phyloP scores from a whole-genome alignment of 768 basidiomycete genomes.

The Trametes cinnabarina region DNA sequence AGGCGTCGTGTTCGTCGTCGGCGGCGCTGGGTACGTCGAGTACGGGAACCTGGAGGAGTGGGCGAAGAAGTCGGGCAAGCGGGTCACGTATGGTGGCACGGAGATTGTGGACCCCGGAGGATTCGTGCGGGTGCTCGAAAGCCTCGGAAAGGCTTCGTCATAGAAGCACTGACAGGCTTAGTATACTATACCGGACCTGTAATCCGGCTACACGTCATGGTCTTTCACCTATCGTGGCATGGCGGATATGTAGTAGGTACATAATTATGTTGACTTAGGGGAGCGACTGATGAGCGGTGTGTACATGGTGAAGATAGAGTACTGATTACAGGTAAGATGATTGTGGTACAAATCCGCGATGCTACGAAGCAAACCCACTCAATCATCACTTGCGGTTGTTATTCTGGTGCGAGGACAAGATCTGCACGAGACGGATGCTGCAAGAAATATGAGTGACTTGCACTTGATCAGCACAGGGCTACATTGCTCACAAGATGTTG shows the following conservation, averaged over 20 bases:
- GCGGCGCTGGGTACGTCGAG: conserved; percentile 96
- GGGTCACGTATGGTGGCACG: conserved; percentile 92
- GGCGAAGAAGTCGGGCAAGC: conserved; percentile 78
- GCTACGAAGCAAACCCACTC: background rate
- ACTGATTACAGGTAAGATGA: background rate
- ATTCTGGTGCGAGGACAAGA: conserved; percentile 68
- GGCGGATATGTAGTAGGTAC: no score
- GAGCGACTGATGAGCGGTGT: conserved; percentile 6
- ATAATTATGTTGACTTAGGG: background rate
- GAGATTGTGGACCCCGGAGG: conserved; percentile 89
- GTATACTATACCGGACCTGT: background rate
- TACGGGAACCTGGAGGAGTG: conserved; percentile 96
- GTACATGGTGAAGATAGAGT: background rate
- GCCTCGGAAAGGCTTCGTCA: conserved; percentile 47
- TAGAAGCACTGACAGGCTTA: no score
- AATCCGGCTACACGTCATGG: no score
- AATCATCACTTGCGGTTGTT: conserved; percentile 45
- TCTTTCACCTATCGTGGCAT: no score
- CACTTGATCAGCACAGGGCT: background rate
- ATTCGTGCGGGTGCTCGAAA: conserved; percentile 72
- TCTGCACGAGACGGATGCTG: conserved; percentile 79
- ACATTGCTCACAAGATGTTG: conserved; percentile 72
- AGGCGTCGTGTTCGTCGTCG: conserved; percentile 90
- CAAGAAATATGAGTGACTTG: background rate
- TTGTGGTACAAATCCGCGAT: background rate